phyloP scores from a whole-genome alignment of 139 green algal species.

The Picochlorum sp. region DNA sequence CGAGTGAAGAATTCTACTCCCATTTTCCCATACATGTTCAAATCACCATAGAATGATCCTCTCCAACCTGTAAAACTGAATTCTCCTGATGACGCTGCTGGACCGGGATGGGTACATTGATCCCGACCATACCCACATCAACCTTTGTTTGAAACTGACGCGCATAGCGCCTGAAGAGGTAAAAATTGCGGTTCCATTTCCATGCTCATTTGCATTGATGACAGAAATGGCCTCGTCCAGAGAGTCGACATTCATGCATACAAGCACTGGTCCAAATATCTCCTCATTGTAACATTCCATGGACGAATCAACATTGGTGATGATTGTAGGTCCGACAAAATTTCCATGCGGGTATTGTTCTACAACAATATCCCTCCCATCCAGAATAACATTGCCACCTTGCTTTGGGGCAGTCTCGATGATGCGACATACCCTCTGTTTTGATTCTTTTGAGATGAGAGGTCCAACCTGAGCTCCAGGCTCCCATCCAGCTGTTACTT shows the following conservation, averaged over 20 bases:
- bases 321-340: conserved; percentile 86
- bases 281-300: conserved; percentile 90
- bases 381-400: conserved; percentile 60
- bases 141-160: conserved; percentile 59
- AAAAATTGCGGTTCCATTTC: conserved; percentile 94
- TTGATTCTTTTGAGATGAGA: conserved; percentile 65
- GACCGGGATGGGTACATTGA: conserved; percentile 96
- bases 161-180: conserved; percentile 66
- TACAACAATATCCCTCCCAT: conserved; percentile 63
- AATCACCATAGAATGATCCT: conserved; percentile 80
- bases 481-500: conserved; percentile 65
- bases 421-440: conserved; percentile 55
- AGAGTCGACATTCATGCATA: conserved; percentile 64
- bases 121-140: conserved; percentile 74
- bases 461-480: conserved; percentile 77
- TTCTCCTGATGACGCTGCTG: conserved; percentile 73
- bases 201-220: conserved; percentile 84
- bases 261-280: conserved; percentile 91
- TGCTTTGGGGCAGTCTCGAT: conserved; percentile 58
- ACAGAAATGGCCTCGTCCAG: conserved; percentile 80
- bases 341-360: conserved; percentile 73
- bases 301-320: conserved; percentile 60
- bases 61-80: conserved; percentile 92
- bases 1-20: conserved; percentile 92
- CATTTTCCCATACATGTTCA: conserved; percentile 84